These are phyloP conservation scores for Sporodiniella umbellata DNA, from an alignment of 371 early-diverging fungal genomes.

Conservation along the genomic window DNA sequence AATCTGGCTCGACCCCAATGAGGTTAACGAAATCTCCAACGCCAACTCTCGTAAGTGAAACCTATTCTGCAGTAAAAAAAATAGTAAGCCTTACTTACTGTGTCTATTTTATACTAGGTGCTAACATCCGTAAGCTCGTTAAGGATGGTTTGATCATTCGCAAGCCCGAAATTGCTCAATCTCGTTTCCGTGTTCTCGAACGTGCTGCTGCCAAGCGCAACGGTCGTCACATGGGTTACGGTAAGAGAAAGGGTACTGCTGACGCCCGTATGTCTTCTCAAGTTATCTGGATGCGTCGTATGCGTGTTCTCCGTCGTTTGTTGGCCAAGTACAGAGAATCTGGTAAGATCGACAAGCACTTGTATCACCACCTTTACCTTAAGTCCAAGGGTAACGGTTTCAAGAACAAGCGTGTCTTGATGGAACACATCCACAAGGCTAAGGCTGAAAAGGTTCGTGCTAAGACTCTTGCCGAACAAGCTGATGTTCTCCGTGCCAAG, in stretches of 20 bases:
- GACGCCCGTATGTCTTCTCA: conserved; percentile 98
- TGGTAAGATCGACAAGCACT: conserved; percentile 98
- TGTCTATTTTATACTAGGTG: conserved; percentile 50
- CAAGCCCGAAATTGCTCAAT: conserved; percentile 93
- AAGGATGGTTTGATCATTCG: conserved; percentile 98
- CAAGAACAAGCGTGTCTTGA: conserved; percentile 99
- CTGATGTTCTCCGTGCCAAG: conserved; percentile 96
- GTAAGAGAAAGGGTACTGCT: conserved; percentile 99
- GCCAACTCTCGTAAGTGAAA: conserved; percentile 86
- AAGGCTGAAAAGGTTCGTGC: conserved; percentile 98
- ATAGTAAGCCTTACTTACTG: too few relatives aligned
- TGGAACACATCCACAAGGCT: conserved; percentile 99
- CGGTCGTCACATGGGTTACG: conserved; percentile 99
- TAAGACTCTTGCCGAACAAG: conserved; percentile 95
- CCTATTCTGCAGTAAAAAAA: neutral
- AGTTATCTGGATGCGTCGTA: conserved; percentile 99
- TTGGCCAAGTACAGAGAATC: conserved; percentile 98
- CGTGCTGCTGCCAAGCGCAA: conserved; percentile 93
- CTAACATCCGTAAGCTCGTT: conserved; percentile 96
- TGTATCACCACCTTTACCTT: conserved; percentile 97
- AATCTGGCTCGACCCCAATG: conserved; percentile 99
- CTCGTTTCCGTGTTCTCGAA: conserved; percentile 96
- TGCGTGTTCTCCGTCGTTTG: conserved; percentile 97
- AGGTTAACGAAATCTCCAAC: conserved; percentile 90
- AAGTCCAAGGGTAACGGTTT: conserved; percentile 99